Evolutionary conservation across 75 land plant genomes (phyloP), one percentile per base, ranked within the genome.

Genomic region (Azolla pinnata): DNA sequence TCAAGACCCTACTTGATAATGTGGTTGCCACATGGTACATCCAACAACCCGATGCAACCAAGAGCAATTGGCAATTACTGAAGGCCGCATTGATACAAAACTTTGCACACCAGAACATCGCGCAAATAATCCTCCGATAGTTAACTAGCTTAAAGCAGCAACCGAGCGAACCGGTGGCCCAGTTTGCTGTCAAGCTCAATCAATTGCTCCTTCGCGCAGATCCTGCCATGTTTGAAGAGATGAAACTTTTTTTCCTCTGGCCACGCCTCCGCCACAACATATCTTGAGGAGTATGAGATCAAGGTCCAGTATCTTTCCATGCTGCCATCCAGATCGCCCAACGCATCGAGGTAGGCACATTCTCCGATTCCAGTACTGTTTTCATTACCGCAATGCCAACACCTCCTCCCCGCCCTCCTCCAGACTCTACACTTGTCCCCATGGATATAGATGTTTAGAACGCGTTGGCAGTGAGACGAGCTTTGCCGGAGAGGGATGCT

Each of bases 201-300:
- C 54, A 52, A 14, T 29, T 52, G 2, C 29, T 52, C 1, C 54
- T 52, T 12, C 3, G 29, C 25, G 54, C 54, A 25, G 54, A 21
- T 26, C 29, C 54, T 2, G 27, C 29, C 12, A 52, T 52, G 54
- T 52, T 29, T 3, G 28, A 52, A 52, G 54, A 52, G 4, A 52
- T 52, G 54, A 52, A 52, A 52, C 54, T 52, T 3, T 52, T 52
- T 27, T 52, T 52, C 27, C 54, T 52, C 29, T 52, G 54, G 54
- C 54, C 54, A 2, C 26, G 29, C 2, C 29, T 52, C 4, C 25
- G 28, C 1, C 54, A 52, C 14, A 29, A 52, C 29, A 52, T 52
- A 2, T 52, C 54, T 14, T 9, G 29, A 24, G 2, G 54, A 14
- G 54, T 52, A 1, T 29, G 26, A 1, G 54, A 52, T 52, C 54